A percentile compares a stretch with the other conserved stretches of the same genome.
Conservation (phyloP, 2,329 filamentous ascomycete genomes). For the Talaromyces sp. region DNA sequence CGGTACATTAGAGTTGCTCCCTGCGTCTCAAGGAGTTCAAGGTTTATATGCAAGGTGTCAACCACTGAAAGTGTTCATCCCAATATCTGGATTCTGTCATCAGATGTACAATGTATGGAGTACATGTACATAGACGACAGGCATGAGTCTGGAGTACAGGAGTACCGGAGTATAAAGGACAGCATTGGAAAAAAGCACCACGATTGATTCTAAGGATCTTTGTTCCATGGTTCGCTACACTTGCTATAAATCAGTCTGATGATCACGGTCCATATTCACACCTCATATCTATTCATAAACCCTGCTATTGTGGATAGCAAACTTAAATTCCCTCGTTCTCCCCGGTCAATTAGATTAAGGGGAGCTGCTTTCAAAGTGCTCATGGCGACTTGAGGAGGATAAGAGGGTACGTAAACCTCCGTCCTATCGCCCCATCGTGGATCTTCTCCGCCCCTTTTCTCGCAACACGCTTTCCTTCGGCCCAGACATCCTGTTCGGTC, state of each 20-base stretch:
- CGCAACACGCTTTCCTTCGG: neutral
- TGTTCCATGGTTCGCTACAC: no score
- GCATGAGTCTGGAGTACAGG: no score
- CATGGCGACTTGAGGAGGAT: no score
- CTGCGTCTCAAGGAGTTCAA: neutral
- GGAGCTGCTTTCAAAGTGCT: slow-evolving; percentile 2
- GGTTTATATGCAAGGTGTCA: neutral
- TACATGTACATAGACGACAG: no score
- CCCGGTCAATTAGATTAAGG: slow-evolving; percentile 8
- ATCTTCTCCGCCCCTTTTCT: neutral
- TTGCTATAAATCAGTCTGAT: no score
- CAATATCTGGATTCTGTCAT: no score
- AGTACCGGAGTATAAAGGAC: no score
- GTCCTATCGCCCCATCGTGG: neutral
- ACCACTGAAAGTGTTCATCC: no score
- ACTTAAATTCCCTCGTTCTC: neutral
- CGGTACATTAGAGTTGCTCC: neutral
- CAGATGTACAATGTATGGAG: no score
- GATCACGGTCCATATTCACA: no score
- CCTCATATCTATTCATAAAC: neutral
- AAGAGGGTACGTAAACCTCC: neutral
- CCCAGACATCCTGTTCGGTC: neutral
- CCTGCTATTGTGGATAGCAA: neutral
- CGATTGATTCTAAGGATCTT: no score
- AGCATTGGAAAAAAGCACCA: no score